A percentile compares a stretch with the other conserved stretches of the same genome.
phyloP scores from a whole-genome alignment of 2,329 filamentous ascomycete species.

The Neonectria faginata region DNA sequence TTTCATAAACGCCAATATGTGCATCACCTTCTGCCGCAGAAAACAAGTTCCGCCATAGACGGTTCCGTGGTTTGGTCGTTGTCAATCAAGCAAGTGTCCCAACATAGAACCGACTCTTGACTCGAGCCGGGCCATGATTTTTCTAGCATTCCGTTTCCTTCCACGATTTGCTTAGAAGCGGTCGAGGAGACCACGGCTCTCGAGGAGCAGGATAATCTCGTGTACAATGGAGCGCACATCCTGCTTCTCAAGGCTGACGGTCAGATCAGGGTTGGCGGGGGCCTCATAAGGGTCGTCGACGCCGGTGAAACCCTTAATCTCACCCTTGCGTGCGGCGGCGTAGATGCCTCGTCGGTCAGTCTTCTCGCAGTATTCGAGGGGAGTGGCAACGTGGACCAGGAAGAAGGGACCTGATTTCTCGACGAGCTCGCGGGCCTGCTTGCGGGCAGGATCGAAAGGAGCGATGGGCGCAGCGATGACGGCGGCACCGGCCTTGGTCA shows the following conservation, averaged over 20 bases:
- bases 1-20: constrained; percentile 22
- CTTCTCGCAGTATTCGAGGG: constrained; percentile 92
- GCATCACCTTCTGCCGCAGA: constrained; percentile 5
- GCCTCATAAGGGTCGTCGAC: constrained; percentile 97
- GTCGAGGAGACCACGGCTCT: constrained; percentile 90
- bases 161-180: constrained; percentile 57
- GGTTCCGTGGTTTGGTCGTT: constrained; percentile 5
- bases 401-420: constrained; percentile 93
- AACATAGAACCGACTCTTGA: constrained; percentile 3
- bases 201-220: constrained; percentile 93
- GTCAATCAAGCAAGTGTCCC: constrained; percentile 2
- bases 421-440: constrained; percentile 84
- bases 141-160: constrained; percentile 17
- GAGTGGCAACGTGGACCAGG: constrained; percentile 93
- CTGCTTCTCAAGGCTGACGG: constrained; percentile 87
- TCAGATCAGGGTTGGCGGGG: constrained; percentile 83
- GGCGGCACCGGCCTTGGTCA: constrained; percentile 91
- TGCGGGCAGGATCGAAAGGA: constrained; percentile 83
- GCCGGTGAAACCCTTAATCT: constrained; percentile 98
- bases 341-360: constrained; percentile 96
- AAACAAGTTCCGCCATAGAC: neutral
- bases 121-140: constrained; percentile 1
- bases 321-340: constrained; percentile 81
- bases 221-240: constrained; percentile 93
- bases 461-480: constrained; percentile 98